Evolutionary conservation across 371 early-diverging fungal genomes (phyloP), one percentile per base, ranked within the genome.

Genomic region (Amoeboaphelidium protococcarum): DNA sequence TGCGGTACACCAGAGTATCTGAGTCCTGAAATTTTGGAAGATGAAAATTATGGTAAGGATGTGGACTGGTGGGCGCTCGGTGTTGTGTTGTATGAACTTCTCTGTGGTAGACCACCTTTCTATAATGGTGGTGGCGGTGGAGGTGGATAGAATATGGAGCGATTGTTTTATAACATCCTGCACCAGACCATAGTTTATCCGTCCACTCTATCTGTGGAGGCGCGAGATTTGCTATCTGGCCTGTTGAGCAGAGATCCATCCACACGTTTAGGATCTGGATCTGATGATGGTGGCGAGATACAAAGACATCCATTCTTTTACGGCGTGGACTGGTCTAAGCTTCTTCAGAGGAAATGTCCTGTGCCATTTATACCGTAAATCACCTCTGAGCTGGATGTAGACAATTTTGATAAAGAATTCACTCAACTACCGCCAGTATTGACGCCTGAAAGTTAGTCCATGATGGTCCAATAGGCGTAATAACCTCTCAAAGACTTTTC

Each of bases 51-150:
- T 55, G 67, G 63, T 21, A 67, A 65, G 43, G 53, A 61, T 0
- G 73, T 74, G 1, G 85, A 84, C 59, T 76, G 81, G 73, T 84
- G 80, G 77, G 68, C 76, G 1, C 58, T 80, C 23, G 85, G 80
- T n/a, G 71, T 78, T 24, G 53, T 80, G 26, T 48, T 81, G 20
- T 82, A 76, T 53, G 80, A 82, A 58, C 66, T 82, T 60, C 54
- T 73, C 20, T 60, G 63, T 13, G 78, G 78, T 13, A 51, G 62
- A 2, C 71, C 78, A 2, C 78, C 78, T 0, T 78, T 73, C 52
- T 56, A 63, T 27, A 59, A 59, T 62, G 72, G 67, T 24, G 61
- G 62, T 24, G 56, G 59, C 16, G 66, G 71, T 44, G 45, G 66
- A 52, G 16, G 64, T 60, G 24, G 50, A 58, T 52, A 43, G 44